These are phyloP conservation scores for Leccinum pachyderme DNA, from an alignment of 1,284 basidiomycete species.

Conservation along the genomic window DNA sequence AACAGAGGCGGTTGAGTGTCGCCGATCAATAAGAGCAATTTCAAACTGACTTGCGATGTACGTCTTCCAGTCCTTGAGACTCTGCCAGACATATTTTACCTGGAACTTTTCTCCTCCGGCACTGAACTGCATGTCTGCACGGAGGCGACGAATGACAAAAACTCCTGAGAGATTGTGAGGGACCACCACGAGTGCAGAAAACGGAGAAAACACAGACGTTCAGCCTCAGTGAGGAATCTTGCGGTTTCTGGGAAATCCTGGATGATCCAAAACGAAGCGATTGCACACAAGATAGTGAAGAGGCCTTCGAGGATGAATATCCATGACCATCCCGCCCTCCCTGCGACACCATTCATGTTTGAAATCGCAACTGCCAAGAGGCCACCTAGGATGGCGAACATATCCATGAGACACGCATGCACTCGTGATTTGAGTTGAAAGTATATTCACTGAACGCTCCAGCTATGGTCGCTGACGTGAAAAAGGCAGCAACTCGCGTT, in stretches of 20 bases:
- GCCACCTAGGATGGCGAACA: constrained; percentile 41
- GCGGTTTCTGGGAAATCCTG: constrained; percentile 61
- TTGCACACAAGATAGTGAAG: constrained; percentile 55
- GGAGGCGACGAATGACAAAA: constrained; percentile 47
- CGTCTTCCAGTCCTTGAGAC: constrained; percentile 52
- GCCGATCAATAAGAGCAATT: neutral
- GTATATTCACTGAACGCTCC: constrained; percentile 60
- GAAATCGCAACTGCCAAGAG: constrained; percentile 63
- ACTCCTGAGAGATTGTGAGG: constrained; percentile 32
- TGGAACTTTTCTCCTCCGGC: constrained; percentile 50
- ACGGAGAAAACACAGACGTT: constrained; percentile 35
- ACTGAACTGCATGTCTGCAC: constrained; percentile 47
- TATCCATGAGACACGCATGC: neutral
- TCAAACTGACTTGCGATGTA: constrained; percentile 42
- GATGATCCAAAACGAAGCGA: constrained; percentile 53
- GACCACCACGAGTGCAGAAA: neutral
- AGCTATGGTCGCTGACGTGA: constrained; percentile 66
- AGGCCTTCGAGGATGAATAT: constrained; percentile 80
- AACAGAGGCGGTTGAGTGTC: neutral
- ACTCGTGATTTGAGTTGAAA: neutral
- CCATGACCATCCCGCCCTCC: constrained; percentile 51
- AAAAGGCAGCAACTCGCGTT: constrained; percentile 59
- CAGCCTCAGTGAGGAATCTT: constrained; percentile 50
- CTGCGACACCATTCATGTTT: constrained; percentile 67
- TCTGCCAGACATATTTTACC: constrained; percentile 45